Percentiles rank a stretch among this genome's conserved stretches.
phyloP scores from a whole-genome alignment of 1,284 basidiomycete species.

The Ceratobasidium sp. region DNA sequence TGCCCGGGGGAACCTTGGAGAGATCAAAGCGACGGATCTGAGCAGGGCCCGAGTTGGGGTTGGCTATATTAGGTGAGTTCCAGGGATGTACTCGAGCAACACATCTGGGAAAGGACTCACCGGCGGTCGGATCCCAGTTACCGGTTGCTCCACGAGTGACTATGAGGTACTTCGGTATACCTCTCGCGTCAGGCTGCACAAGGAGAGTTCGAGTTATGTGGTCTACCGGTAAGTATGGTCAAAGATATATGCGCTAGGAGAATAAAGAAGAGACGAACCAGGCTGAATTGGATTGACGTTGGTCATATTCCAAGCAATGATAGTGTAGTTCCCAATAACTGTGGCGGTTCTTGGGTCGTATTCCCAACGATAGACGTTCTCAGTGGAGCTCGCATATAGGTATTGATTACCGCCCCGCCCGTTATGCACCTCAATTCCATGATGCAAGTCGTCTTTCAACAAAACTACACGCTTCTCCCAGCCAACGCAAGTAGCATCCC shows the following conservation, averaged over 20 bases:
- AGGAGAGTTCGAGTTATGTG: conserved; percentile 56
- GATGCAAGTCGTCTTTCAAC: conserved; percentile 55
- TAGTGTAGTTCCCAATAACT: conserved; percentile 43
- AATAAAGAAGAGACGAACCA: not conserved
- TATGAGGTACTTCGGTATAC: conserved; percentile 44
- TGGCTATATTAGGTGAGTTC: not conserved
- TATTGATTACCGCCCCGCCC: conserved; percentile 42
- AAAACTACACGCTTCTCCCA: conserved; percentile 58
- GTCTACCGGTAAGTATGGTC: conserved; percentile 47
- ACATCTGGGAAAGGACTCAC: not conserved
- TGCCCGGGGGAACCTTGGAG: not conserved
- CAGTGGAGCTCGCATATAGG: conserved; percentile 46
- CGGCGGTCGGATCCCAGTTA: conserved; percentile 56
- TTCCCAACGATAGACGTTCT: conserved; percentile 33
- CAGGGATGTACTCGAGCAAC: not conserved
- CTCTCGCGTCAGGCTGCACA: conserved; percentile 48
- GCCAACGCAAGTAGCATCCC: conserved; percentile 48
- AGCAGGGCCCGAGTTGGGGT: conserved; percentile 55
- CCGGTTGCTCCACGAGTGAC: conserved; percentile 55
- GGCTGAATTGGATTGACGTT: conserved; percentile 53
- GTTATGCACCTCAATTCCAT: conserved; percentile 56
- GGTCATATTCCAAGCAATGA: conserved; percentile 50
- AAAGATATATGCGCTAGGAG: not conserved
- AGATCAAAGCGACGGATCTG: conserved; percentile 54
- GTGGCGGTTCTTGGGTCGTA: conserved; percentile 28